Evolutionary conservation across 306 rosid species (phyloP), one percentile per base, ranked within the genome.

Genomic region (Quercus wislizeni): DNA sequence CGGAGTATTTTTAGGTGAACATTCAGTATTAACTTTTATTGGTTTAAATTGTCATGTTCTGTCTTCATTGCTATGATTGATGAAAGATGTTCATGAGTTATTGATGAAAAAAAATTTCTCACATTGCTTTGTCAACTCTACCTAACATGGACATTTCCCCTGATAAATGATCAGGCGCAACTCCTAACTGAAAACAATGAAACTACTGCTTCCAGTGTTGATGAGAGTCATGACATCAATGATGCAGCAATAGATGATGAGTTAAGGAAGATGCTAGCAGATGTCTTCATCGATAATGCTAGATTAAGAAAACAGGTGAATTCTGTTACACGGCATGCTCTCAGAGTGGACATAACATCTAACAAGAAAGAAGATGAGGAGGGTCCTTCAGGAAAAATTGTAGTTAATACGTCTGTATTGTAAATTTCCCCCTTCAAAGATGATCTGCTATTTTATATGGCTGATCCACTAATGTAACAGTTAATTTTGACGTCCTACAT

Each of bases 301-400:
- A 89, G 90, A 83, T 84, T 94, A 89, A 89, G 97, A 87, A 94
- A 90, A 88, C 93, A 87, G 93, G 88, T 94, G 68, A 94, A 87
- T 75, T 71, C 76, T 25, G 41, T 87, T 52, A 56, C 89, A 59
- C 85, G 85, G 65, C 82, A 61, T 55, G 81, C 91, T 78, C 85
- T 85, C 80, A 86, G 78, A 85, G 56, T 71, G 83, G 89, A 84
- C 71, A n/a, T 58, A 57, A 71, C 51, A 78, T 78, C 86, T 75
- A 83, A 68, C 73, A 83, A 68, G 76, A 85, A 79, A 65, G 90
- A 78, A 19, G 87, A 51, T 79, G 74, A n/a, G 23, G 76, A 57
- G 43, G 76, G 88, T 76, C 78, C 78, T 68, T 67, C 81, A 69
- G 64, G 35, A 82, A 84, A 86, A 64, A 81, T 71, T 74, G 79